Conservation (phyloP, 257 asterid species). For the Cruciata laevipes region DNA sequence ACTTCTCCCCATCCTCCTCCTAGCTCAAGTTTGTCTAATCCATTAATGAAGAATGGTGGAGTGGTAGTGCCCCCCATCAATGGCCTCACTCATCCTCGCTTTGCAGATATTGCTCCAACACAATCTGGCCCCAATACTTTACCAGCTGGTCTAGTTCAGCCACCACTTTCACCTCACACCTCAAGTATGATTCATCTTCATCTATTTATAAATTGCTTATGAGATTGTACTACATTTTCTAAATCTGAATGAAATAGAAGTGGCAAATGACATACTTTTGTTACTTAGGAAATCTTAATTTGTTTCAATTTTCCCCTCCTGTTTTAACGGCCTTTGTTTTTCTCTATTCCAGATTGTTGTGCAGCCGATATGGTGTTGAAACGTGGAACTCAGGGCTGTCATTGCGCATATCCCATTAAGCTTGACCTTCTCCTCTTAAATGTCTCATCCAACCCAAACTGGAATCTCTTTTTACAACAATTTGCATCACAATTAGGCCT, state of each 20-base stretch:
- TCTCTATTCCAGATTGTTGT: conserved; percentile 64
- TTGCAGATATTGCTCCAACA: conserved; percentile 43
- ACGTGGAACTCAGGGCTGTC: conserved; percentile 70
- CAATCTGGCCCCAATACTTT: conserved; percentile 49
- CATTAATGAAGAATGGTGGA: conserved; percentile 47
- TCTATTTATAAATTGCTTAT: neutral
- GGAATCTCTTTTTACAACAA: conserved; percentile 69
- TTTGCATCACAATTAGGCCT: conserved; percentile 68
- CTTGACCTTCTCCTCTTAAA: conserved; percentile 80
- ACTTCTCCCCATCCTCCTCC: conserved; percentile 49
- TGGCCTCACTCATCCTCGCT: conserved; percentile 39
- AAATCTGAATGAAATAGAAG: neutral
- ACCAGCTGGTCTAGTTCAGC: conserved; percentile 78
- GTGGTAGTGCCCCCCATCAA: conserved; percentile 31
- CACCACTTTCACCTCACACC: conserved; percentile 72
- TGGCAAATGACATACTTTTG: neutral
- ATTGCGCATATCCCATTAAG: conserved; percentile 82
- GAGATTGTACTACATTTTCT: neutral
- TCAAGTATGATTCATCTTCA: conserved; percentile 42
- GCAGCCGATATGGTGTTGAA: conserved; percentile 73
- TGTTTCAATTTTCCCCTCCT: neutral
- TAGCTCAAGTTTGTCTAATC: conserved; percentile 41
- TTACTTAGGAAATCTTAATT: neutral
- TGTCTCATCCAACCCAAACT: conserved; percentile 69
- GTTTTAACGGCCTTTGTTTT: conserved; percentile 14